phyloP scores from a whole-genome alignment of 495 filamentous ascomycete species.

The Apodospora peruviana region DNA sequence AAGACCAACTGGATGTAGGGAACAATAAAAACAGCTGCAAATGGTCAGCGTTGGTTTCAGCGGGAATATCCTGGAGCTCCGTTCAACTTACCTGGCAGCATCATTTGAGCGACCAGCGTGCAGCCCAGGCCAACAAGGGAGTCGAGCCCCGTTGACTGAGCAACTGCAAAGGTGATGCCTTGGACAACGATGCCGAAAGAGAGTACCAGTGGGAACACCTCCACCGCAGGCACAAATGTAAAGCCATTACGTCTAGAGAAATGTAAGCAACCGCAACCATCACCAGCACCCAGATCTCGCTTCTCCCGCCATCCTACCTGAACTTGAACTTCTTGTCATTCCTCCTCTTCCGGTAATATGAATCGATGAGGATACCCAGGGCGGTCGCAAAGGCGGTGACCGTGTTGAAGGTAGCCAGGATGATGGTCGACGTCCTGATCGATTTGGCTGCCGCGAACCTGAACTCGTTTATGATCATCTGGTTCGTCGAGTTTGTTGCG shows the following conservation, averaged over 20 bases:
- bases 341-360: constrained; percentile 32
- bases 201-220: constrained; percentile 40
- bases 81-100: constrained; percentile 41
- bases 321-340: constrained; percentile 25
- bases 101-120: constrained; percentile 34
- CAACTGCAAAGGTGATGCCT: constrained; percentile 39
- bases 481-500: constrained; percentile 23
- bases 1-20: constrained; percentile 44
- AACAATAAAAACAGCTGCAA: constrained; percentile 41
- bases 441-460: constrained; percentile 40
- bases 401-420: constrained; percentile 43
- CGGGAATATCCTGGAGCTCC: not conserved
- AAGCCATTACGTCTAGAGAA: constrained; percentile 25
- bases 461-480: constrained; percentile 35
- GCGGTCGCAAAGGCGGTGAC: constrained; percentile 41
- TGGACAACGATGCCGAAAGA: constrained; percentile 41
- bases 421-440: constrained; percentile 43
- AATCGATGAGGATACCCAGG: constrained; percentile 38
- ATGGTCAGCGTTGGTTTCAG: constrained; percentile 10
- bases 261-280: constrained; percentile 9
- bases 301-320: constrained; percentile 13
- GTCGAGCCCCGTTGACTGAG: constrained; percentile 38
- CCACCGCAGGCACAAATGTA: constrained; percentile 32
- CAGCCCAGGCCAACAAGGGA: constrained; percentile 34
- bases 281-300: not conserved